Evolutionary conservation across 768 basidiomycete species (phyloP).

Genomic region (Russula emetica): DNA sequence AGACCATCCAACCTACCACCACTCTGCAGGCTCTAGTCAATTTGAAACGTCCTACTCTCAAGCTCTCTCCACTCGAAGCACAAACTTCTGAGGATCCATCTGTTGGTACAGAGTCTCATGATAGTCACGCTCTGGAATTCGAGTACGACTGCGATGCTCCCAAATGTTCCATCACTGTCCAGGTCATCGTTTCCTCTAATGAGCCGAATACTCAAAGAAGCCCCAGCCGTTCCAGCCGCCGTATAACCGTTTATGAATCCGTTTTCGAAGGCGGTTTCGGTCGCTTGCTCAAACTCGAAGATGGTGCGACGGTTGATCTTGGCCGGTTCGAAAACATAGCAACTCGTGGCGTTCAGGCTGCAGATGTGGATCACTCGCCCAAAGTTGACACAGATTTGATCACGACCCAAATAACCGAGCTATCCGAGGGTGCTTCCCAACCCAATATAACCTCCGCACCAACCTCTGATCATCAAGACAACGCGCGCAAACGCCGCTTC

Average conservation of each 20-base stretch:
- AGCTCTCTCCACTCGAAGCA: conserved; percentile 59
- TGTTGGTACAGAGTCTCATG: conserved; percentile 45
- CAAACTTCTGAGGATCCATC: conserved; percentile 38
- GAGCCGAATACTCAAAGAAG: conserved; percentile 51
- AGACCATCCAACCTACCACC: conserved; percentile 82
- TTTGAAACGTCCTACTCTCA: conserved; percentile 83
- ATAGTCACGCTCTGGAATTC: conserved; percentile 81
- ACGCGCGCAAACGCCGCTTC: conserved; percentile 49
- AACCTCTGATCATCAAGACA: conserved; percentile 30
- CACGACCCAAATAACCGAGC: conserved; percentile 8
- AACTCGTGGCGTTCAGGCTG: neutral
- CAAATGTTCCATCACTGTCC: conserved; percentile 73
- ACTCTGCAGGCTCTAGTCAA: conserved; percentile 94
- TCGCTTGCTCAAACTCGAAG: conserved; percentile 64
- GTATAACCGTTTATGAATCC: conserved; percentile 55
- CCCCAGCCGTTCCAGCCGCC: conserved; percentile 34
- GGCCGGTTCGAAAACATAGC: conserved; percentile 56
- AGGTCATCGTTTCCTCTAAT: conserved; percentile 60
- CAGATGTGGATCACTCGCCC: neutral
- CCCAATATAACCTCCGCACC: conserved; percentile 28
- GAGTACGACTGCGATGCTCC: conserved; percentile 90
- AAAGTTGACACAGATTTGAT: conserved; percentile 12
- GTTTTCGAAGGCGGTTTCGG: conserved; percentile 83
- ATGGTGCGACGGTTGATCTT: conserved; percentile 77
- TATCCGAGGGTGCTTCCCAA: neutral